Conservation (phyloP, 331 rosid genomes). For the Quercus lobata region DNA sequence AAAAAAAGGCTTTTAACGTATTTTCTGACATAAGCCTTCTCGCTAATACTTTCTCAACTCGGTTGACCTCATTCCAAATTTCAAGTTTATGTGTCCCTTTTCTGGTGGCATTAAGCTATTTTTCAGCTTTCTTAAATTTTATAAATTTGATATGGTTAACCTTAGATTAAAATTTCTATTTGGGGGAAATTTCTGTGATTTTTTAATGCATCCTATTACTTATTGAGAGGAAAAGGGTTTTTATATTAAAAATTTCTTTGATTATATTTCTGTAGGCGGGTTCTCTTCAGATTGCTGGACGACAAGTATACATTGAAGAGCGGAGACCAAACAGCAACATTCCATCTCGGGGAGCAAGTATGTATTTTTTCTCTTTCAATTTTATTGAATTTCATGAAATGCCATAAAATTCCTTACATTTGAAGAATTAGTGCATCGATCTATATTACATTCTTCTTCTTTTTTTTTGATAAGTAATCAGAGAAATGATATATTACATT, state of each 20-base stretch:
- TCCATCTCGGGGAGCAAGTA: conserved; percentile 86
- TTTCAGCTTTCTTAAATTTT: neutral
- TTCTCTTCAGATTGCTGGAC: conserved; percentile 73
- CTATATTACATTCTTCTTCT: neutral
- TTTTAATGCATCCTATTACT: neutral
- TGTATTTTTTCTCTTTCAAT: conserved; percentile 12
- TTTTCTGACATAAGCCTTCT: neutral
- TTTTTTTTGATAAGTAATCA: no score
- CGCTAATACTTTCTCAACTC: neutral
- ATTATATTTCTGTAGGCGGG: conserved; percentile 49
- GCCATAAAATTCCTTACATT: neutral
- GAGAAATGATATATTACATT: neutral
- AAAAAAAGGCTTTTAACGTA: neutral
- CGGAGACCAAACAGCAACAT: conserved; percentile 90
- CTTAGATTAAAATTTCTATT: neutral
- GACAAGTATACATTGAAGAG: conserved; percentile 92
- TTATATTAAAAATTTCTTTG: neutral
- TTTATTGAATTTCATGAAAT: neutral
- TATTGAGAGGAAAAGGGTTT: neutral
- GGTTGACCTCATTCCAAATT: neutral
- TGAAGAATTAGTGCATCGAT: neutral
- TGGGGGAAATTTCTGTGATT: neutral
- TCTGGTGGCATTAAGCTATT: neutral
- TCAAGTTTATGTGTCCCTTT: neutral
- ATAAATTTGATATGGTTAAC: neutral